These are phyloP conservation scores for Raddia distichophylla DNA, from an alignment of 176 grass and related monocot species.

Conservation along the genomic window DNA sequence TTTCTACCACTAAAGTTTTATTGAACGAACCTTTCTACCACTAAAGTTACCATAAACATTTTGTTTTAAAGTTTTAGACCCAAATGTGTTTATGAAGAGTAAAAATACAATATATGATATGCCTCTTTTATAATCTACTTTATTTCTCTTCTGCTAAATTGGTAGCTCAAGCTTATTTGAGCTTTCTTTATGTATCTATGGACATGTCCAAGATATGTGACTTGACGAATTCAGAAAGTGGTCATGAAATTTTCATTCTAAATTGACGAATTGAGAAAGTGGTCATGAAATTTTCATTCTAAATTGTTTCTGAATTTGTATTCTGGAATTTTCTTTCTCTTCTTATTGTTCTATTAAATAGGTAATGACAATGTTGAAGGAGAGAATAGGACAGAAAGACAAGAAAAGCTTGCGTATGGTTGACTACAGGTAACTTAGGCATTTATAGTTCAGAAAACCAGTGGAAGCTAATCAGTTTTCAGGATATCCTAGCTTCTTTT, in stretches of 20 bases:
- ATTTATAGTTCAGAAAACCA: conserved; percentile 18
- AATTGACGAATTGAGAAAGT: neutral
- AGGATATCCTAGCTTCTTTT: neutral
- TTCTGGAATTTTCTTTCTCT: neutral
- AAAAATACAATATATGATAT: neutral
- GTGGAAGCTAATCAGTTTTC: neutral
- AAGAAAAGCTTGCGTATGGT: conserved; percentile 81
- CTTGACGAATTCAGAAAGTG: conserved; percentile 13
- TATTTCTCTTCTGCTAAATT: conserved; percentile 18
- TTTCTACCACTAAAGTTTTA: neutral
- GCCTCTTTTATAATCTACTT: neutral
- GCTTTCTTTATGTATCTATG: conserved; percentile 11
- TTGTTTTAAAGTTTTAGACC: neutral
- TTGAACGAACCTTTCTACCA: neutral
- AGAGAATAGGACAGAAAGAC: conserved; percentile 79
- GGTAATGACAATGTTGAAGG: conserved; percentile 91
- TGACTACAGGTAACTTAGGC: conserved; percentile 73
- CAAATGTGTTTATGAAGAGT: conserved; percentile 21
- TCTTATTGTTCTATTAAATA: conserved; percentile 41
- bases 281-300: neutral
- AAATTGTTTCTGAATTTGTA: conserved; percentile 11
- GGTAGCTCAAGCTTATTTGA: neutral
- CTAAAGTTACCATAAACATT: conserved; percentile 4
- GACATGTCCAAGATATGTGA: neutral
- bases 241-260: too few relatives aligned